A percentile compares a stretch with the other conserved stretches of the same genome.
These are phyloP conservation scores for Suillus ampliporus DNA, from an alignment of 768 basidiomycete species.

Conservation along the genomic window DNA sequence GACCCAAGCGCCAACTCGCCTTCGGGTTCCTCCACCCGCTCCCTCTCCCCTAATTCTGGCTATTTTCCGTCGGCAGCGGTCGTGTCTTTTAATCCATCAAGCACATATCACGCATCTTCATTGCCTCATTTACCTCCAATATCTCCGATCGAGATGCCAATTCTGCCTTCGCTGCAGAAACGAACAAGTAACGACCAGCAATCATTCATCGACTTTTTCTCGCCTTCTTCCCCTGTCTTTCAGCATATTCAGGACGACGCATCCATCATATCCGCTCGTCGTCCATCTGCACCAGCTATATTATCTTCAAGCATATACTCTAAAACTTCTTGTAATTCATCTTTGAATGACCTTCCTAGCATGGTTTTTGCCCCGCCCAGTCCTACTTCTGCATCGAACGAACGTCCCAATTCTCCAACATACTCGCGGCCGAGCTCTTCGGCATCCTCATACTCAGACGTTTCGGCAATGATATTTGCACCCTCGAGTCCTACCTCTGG, in stretches of 20 bases:
- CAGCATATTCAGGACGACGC: constrained; percentile 9
- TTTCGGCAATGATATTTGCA: constrained; percentile 37
- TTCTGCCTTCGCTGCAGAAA: constrained; percentile 21
- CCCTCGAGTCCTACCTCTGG: constrained; percentile 32
- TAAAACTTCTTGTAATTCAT: constrained; percentile 20
- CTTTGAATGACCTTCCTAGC: constrained; percentile 33
- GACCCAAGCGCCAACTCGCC: constrained; percentile 1
- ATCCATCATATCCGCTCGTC: constrained; percentile 12
- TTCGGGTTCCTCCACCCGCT: constrained; percentile 26
- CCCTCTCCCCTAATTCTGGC: constrained; percentile 33
- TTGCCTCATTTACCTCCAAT: constrained; percentile 31
- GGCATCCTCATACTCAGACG: constrained; percentile 22
- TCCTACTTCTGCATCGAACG: constrained; percentile 18
- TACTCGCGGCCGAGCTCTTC: constrained; percentile 13
- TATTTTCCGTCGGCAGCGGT: constrained; percentile 33
- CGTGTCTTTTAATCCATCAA: constrained; percentile 49
- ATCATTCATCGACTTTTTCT: constrained; percentile 55
- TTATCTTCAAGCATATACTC: constrained; percentile 26
- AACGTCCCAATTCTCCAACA: constrained; percentile 16
- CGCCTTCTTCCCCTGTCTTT: constrained; percentile 27
- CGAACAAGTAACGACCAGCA: constrained; percentile 40
- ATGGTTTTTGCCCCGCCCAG: constrained; percentile 40
- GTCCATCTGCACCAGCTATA: constrained; percentile 21
- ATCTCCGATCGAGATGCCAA: constrained; percentile 23
- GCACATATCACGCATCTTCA: constrained; percentile 45